A percentile compares a stretch with the other conserved stretches of the same genome.
Conservation (phyloP, 2,329 filamentous ascomycete species). For the Aspergillus alliaceus region DNA sequence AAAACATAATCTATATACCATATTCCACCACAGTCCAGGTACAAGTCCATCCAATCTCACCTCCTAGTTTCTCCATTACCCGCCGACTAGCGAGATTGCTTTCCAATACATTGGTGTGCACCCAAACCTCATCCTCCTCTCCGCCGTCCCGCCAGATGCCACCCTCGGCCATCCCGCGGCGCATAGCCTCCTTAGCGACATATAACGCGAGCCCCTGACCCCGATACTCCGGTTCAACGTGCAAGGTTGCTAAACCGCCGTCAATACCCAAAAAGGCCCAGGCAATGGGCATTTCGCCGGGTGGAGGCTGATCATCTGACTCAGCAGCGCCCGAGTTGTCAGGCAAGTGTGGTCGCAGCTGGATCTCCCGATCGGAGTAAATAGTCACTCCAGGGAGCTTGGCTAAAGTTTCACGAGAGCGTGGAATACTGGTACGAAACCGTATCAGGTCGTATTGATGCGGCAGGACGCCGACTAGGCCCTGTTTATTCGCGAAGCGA, state of each 20-base stretch:
- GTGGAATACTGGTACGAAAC: slow-evolving; percentile 40
- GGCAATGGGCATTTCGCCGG: slow-evolving; percentile 30
- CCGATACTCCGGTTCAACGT: slow-evolving; percentile 45
- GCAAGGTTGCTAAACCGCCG: slow-evolving; percentile 37
- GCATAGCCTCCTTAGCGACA: slow-evolving; percentile 36
- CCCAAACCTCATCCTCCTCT: slow-evolving; percentile 25
- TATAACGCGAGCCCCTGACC: slow-evolving; percentile 35
- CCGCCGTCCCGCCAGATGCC: slow-evolving; percentile 20
- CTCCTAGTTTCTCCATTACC: slow-evolving; percentile 48
- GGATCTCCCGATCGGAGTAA: slow-evolving; percentile 22
- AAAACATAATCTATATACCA: background rate
- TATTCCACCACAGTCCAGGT: slow-evolving; percentile 40
- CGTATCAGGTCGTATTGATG: slow-evolving; percentile 39
- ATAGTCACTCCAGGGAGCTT: slow-evolving; percentile 36
- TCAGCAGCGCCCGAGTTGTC: background rate
- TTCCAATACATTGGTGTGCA: slow-evolving; percentile 40
- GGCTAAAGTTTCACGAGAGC: slow-evolving; percentile 33
- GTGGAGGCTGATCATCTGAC: background rate
- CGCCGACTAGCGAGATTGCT: slow-evolving; percentile 38
- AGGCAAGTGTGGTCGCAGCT: background rate
- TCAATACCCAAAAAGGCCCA: slow-evolving; percentile 44
- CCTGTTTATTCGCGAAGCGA: slow-evolving; percentile 27
- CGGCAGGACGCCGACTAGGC: slow-evolving; percentile 26
- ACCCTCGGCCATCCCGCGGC: slow-evolving; percentile 23
- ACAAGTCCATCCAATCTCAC: slow-evolving; percentile 33